These are phyloP conservation scores for Monosporozyma unispora DNA, from an alignment of 805 yeast genomes.

Conservation along the genomic window DNA sequence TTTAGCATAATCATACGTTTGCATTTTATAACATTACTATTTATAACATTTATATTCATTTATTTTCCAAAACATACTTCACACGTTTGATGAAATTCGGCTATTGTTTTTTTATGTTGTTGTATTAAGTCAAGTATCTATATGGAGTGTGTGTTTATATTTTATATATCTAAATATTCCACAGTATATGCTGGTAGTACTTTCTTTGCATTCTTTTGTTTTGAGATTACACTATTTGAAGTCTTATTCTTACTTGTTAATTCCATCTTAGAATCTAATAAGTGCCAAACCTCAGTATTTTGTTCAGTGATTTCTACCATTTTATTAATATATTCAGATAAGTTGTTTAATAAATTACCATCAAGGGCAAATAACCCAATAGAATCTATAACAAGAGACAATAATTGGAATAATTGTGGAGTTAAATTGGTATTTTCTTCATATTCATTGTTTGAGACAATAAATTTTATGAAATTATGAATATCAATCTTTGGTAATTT, in stretches of 20 bases:
- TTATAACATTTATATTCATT: background rate
- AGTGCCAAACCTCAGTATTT: slow-evolving; percentile 24
- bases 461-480: slow-evolving; percentile 28
- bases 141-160: background rate
- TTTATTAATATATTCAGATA: slow-evolving; percentile 19
- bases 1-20: background rate
- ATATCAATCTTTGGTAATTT: slow-evolving; percentile 26
- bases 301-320: slow-evolving; percentile 23
- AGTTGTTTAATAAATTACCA: slow-evolving; percentile 15
- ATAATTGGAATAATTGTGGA: slow-evolving; percentile 25
- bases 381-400: slow-evolving; percentile 28
- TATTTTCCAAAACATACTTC: background rate
- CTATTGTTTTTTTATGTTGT: background rate
- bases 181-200: slow-evolving; percentile 23
- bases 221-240: background rate
- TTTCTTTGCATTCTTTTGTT: slow-evolving; percentile 1
- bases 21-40: background rate
- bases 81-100: background rate
- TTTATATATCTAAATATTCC: slow-evolving; percentile 22
- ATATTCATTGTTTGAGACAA: slow-evolving; percentile 20
- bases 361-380: slow-evolving; percentile 30
- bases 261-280: slow-evolving; percentile 17
- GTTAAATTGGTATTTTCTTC: slow-evolving; percentile 6
- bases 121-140: background rate
- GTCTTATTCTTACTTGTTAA: slow-evolving; percentile 2